Conservation (phyloP, 106 monocot genomes). For the Dioscorea alata region DNA sequence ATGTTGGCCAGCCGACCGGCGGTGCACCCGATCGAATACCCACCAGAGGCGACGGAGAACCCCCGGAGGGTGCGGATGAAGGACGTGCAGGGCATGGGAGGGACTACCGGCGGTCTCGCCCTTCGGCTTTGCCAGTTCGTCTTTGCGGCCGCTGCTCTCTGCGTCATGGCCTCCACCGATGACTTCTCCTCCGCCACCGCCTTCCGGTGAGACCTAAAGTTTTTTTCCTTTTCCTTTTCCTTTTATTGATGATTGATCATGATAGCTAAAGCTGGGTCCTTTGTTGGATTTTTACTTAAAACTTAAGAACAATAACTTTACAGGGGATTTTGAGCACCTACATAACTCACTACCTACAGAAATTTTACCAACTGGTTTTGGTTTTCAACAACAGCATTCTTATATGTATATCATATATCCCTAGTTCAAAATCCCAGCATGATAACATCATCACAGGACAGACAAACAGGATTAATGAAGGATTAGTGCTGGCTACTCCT, state of each 20-base stretch:
- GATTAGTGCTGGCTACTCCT: too few species aligned
- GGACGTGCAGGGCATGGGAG: conserved; percentile 85
- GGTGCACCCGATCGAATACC: conserved; percentile 86
- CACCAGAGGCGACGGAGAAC: conserved; percentile 44
- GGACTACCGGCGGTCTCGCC: conserved; percentile 68
- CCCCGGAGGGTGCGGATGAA: conserved; percentile 70
- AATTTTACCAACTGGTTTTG: too few species aligned
- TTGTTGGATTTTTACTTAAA: too few species aligned
- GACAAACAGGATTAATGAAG: too few species aligned
- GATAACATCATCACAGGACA: too few species aligned
- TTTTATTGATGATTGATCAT: neutral
- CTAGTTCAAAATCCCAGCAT: too few species aligned
- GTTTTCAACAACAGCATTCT: too few species aligned
- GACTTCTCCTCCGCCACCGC: conserved; percentile 86
- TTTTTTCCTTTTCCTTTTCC: neutral
- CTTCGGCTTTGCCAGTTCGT: conserved; percentile 58
- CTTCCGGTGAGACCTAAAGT: conserved; percentile 46
- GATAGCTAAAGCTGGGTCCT: neutral
- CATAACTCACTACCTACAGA: too few species aligned
- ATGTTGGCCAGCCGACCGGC: conserved; percentile 81
- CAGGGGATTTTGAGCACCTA: too few species aligned
- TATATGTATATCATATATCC: too few species aligned
- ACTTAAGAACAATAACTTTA: too few species aligned
- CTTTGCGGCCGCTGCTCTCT: conserved; percentile 55
- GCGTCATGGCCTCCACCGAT: conserved; percentile 71